Evolutionary conservation across 352 stramenopile species (phyloP), one percentile per base, ranked within the genome.

Genomic region (Globisporangium orthogonon): DNA sequence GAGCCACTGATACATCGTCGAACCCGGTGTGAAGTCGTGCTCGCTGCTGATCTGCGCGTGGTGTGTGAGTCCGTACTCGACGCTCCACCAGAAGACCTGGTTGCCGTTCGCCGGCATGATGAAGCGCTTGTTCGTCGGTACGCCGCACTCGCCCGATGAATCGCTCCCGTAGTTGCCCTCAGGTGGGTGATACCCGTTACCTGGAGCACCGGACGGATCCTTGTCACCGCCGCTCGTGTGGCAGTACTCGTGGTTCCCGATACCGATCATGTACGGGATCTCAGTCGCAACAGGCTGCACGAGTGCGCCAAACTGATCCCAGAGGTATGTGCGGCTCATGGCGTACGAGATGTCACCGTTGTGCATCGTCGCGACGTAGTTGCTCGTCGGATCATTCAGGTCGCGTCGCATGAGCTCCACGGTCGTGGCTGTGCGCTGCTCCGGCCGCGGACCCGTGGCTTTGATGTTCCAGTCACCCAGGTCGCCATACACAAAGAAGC

Each of bases 41-140:
- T 98, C 94, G 14, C 74, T 87, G 3, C 76, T 91, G 50, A 98
- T 78, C 62, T 97, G 79, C 52, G 97, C 82, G 18, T 94, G 91
- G 55, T 97, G 87, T 13, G 97, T 70, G 10, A 79, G 78, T 5
- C 69, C 77, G 52, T 93, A 91, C 47, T 95, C 68, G 59, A 96
- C 96, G 15, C 82, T 96, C 66, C 96, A 90, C 85, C 87, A 93
- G 58, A 86, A 92, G 43, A 91, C 68, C 54, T 64, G 74, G 23
- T 86, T 84, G 13, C 81, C 81, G 15, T 63, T 91, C 7, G 68
- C 69, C 1, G 81, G 81, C 49, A 70, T 78, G 84, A 56, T 7
- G 23, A 60, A 91, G 15, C 81, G 74, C 33, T 89, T 70, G 28
- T 80, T 64, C 61, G 76, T 84, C 28, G 81, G 76, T 3, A 91